Base-by-base conservation (phyloP, 257 asterid species). In the Solanum boliviense region DNA sequence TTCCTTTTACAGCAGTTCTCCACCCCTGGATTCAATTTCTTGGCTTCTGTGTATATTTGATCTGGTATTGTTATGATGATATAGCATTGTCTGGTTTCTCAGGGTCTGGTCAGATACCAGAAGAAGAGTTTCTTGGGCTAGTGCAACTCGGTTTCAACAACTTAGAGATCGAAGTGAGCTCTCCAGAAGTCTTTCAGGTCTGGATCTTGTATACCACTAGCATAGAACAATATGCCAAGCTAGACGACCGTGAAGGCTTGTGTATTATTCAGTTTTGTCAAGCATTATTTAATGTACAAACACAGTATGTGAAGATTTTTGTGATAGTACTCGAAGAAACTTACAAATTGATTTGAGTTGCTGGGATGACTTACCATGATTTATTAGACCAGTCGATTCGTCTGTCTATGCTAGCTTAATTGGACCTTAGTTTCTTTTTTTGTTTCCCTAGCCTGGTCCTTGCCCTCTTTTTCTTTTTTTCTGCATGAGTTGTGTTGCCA, bases 251-350 rank as follows among this genome's bases (percentile, higher is more conserved):
- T 58, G 71, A 89, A 89, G 90, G 92, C 93, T 86, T 91, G 94
- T 92, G 94, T 95, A 92, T 89, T 91, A 85, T 88, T 39, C 89
- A 89, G 86, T 81, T 89, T 92, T 56, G 73, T 86, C 88, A 27
- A 35, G 84, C 84, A 88, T 89, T 91, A 85, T 86, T 90, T 88
- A 84, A 91, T 92, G 98, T 94, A 92, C 88, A 93, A 94, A 89
- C 93, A 88, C 86, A 56, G 83, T 87, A 87, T 87, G 87, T 88
- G 88, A 88, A 25, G 84, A 91, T 88, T 91, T 94, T 92, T 93
- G 96, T 84, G 87, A 29, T 89, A 67, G 41, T 75, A 81, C 72
- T 89, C 48, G 56, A 73, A 41, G 38, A 68, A 25, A 41, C 7
- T 65, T 23, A 21, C 7, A 73, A 52, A 58, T 48, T 86, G 73